Percentiles rank a stretch among this genome's conserved stretches.
phyloP scores from a whole-genome alignment of 2,329 filamentous ascomycete genomes.

The Calonectria henricotiae region DNA sequence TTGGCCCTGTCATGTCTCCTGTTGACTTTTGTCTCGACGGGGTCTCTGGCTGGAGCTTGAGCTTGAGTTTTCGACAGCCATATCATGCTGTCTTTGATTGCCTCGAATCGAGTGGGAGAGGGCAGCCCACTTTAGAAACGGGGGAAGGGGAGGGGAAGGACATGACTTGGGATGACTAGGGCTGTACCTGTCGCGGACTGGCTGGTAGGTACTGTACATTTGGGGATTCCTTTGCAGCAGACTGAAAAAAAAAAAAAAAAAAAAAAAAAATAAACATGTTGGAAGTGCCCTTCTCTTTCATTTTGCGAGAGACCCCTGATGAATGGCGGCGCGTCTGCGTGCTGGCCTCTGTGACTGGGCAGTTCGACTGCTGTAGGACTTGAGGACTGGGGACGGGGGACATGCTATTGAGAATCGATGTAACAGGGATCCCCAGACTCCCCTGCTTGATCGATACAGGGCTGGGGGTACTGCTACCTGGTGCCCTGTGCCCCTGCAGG shows the following conservation, averaged over 20 bases:
- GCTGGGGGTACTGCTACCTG: slow-evolving; percentile 30
- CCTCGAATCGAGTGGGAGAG: slow-evolving; percentile 22
- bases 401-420: slow-evolving; percentile 31
- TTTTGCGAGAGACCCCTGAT: slow-evolving; percentile 34
- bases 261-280: slow-evolving; percentile 18
- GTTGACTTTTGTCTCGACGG: slow-evolving; percentile 24
- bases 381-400: slow-evolving; percentile 24
- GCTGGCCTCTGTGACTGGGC: slow-evolving; percentile 24
- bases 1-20: slow-evolving; percentile 28
- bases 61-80: slow-evolving; percentile 28
- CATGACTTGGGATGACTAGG: slow-evolving; percentile 11
- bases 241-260: neutral
- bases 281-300: slow-evolving; percentile 14
- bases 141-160: neutral
- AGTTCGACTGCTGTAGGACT: slow-evolving; percentile 18
- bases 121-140: slow-evolving; percentile 25
- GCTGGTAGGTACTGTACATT: slow-evolving; percentile 27
- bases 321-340: slow-evolving; percentile 18
- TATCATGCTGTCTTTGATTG: slow-evolving; percentile 31
- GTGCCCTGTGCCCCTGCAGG: slow-evolving; percentile 31
- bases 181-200: slow-evolving; percentile 22
- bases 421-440: slow-evolving; percentile 26
- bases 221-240: slow-evolving; percentile 19
- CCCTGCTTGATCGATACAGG: slow-evolving; percentile 36
- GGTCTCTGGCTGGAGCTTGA: slow-evolving; percentile 18